Evolutionary conservation across 306 rosid genomes (phyloP).

Genomic region (Prunus dulcis): DNA sequence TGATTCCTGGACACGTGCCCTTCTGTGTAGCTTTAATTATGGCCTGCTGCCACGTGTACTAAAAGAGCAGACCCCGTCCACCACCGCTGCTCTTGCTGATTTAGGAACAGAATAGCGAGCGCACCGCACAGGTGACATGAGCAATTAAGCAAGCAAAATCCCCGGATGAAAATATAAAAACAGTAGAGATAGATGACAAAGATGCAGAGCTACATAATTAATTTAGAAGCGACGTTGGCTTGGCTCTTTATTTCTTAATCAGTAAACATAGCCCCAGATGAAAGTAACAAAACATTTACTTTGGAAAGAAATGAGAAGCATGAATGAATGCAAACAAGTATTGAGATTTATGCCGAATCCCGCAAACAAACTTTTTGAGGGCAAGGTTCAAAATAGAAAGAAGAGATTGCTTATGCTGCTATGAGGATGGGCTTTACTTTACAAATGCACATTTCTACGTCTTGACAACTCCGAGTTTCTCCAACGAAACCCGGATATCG

Average conservation of each 20-base stretch:
- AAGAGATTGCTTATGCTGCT: background rate
- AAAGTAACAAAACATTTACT: background rate
- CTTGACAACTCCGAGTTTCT: slow-evolving; percentile 55
- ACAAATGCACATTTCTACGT: slow-evolving; percentile 28
- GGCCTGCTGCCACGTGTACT: background rate
- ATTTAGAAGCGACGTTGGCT: background rate
- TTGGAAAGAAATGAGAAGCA: background rate
- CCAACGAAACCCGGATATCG: slow-evolving; percentile 63
- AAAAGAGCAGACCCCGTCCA: background rate
- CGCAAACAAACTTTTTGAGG: background rate
- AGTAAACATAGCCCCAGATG: background rate
- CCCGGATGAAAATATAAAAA: background rate
- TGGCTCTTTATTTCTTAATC: slow-evolving; percentile 20
- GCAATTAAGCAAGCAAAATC: background rate
- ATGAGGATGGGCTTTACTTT: background rate
- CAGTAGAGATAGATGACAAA: background rate
- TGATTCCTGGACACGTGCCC: background rate
- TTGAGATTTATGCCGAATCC: background rate
- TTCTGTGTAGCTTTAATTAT: background rate
- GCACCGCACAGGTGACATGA: background rate
- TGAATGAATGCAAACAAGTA: background rate
- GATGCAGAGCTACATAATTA: background rate
- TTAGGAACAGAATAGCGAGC: background rate
- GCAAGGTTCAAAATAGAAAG: background rate
- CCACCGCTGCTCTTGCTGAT: background rate